Evolutionary conservation across 805 yeast genomes (phyloP), one percentile per base, ranked within the genome.

Genomic region (Wickerhamomyces queroliae): DNA sequence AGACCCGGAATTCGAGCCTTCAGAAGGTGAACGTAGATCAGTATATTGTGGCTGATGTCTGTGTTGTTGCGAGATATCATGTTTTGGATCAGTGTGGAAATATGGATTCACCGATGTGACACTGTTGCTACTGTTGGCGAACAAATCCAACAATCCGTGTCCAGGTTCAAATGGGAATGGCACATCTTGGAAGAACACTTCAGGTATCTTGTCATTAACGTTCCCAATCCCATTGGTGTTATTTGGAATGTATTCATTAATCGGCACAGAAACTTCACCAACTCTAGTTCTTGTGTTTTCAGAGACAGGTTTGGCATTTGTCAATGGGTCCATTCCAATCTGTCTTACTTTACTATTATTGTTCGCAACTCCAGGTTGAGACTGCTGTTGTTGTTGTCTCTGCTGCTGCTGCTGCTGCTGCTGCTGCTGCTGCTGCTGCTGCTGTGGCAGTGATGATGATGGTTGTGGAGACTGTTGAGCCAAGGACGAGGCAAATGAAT

Each of bases 71-170:
- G 34, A 12, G 18, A 20, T 16, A 20, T 31, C 35, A n/a, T 13
- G 5, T 9, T 13, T 32, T 32, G 35, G 24, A 25, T 34, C 22
- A n/a, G 18, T 30, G 11, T 19, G 27, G 19, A 24, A 37, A 21
- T 36, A 36, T 12, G 39, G 39, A 18, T 36, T 36, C 2, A 36
- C 8, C 17, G 39, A 36, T 22, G 39, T 49, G 12, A 18, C 22
- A 48, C 37, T 36, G 38, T 32, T 25, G 45, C 40, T 15, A 52
- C 48, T 32, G 37, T 59, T 59, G 15, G 62, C 44, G 34, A 69
- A 64, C 40, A 66, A 53, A 44, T 70, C 75, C 33, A 69, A 43
- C 16, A 67, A 51, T 1, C 74, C 74, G 40, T 55, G 61, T 6
- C 62, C 56, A 1, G 62, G 52, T 30, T 59, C 63, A 43, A 59